These are phyloP conservation scores for Termitomyces sp. DNA, from an alignment of 768 basidiomycete genomes.

Conservation along the genomic window DNA sequence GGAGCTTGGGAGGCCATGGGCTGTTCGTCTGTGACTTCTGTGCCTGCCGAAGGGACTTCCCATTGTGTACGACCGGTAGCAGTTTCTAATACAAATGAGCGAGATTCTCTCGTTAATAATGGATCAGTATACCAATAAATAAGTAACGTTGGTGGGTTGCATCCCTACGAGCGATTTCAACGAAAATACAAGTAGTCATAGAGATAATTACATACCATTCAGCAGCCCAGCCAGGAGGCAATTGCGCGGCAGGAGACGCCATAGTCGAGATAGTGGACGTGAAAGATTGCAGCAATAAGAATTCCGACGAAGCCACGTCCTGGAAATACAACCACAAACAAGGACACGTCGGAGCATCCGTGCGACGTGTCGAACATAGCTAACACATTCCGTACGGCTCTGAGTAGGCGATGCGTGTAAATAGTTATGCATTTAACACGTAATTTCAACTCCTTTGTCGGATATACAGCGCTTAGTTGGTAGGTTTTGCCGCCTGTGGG, in stretches of 20 bases:
- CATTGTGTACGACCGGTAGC: slow-evolving; percentile 84
- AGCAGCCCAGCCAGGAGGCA: slow-evolving; percentile 91
- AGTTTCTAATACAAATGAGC: slow-evolving; percentile 56
- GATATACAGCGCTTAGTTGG: background rate
- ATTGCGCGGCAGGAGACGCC: slow-evolving; percentile 57
- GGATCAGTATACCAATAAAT: slow-evolving; percentile 72
- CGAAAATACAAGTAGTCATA: slow-evolving; percentile 7
- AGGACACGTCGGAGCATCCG: slow-evolving; percentile 18
- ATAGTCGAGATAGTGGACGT: slow-evolving; percentile 27
- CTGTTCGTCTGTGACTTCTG: slow-evolving; percentile 34
- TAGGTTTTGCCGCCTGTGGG: slow-evolving; percentile 45
- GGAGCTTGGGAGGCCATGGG: slow-evolving; percentile 44
- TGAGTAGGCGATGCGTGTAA: background rate
- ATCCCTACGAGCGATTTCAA: slow-evolving; percentile 56
- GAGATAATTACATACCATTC: slow-evolving; percentile 64
- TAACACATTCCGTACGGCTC: background rate
- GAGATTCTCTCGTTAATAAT: slow-evolving; percentile 11
- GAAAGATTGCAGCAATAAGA: slow-evolving; percentile 14
- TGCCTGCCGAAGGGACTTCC: slow-evolving; percentile 50
- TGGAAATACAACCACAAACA: slow-evolving; percentile 23
- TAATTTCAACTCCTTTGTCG: no score
- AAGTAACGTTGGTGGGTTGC: slow-evolving; percentile 74
- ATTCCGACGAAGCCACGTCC: slow-evolving; percentile 27
- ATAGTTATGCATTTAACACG: no score
- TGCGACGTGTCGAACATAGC: background rate